A percentile compares a stretch with the other conserved stretches of the same genome.
Evolutionary conservation across 2,329 filamentous ascomycete species (phyloP).

Genomic region (Bipolaris sorokiniana): DNA sequence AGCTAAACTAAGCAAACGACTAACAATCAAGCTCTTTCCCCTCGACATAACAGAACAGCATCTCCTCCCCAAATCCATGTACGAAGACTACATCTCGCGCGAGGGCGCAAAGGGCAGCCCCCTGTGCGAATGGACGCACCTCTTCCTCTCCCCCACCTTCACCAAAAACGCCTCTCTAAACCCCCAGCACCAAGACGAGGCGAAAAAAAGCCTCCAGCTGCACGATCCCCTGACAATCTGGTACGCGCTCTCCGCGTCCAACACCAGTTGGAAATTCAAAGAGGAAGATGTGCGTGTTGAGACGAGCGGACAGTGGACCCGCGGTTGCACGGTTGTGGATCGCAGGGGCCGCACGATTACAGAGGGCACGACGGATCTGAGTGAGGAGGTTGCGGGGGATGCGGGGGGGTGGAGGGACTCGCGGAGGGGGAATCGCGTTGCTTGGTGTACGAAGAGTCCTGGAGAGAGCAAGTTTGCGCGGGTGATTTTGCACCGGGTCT

Average conservation of each 20-base stretch:
- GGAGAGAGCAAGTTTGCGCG: slow-evolving; percentile 71
- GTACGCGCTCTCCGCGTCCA: slow-evolving; percentile 38
- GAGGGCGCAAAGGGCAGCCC: slow-evolving; percentile 46
- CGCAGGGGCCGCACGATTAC: slow-evolving; percentile 65
- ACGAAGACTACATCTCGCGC: slow-evolving; percentile 36
- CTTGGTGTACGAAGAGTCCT: slow-evolving; percentile 72
- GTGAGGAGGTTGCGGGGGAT: slow-evolving; percentile 68
- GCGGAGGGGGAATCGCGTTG: slow-evolving; percentile 78
- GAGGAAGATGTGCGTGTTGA: slow-evolving; percentile 86
- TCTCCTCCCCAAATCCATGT: slow-evolving; percentile 50
- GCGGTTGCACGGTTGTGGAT: slow-evolving; percentile 89
- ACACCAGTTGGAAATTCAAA: slow-evolving; percentile 45
- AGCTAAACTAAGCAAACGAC: slow-evolving; percentile 45
- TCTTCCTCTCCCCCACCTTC: slow-evolving; percentile 56
- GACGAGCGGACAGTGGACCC: slow-evolving; percentile 90
- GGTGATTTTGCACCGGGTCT: slow-evolving; percentile 69
- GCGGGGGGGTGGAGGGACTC: slow-evolving; percentile 76
- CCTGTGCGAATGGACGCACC: slow-evolving; percentile 53
- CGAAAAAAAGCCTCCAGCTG: slow-evolving; percentile 51
- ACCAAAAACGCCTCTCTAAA: slow-evolving; percentile 53
- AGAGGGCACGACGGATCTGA: slow-evolving; percentile 36
- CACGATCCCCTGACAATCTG: slow-evolving; percentile 55
- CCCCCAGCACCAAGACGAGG: slow-evolving; percentile 37
- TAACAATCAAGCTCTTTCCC: slow-evolving; percentile 57
- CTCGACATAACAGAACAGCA: slow-evolving; percentile 57